Evolutionary conservation across 192 early-diverging fungal genomes (phyloP).

Genomic region (Coemansia sp.): DNA sequence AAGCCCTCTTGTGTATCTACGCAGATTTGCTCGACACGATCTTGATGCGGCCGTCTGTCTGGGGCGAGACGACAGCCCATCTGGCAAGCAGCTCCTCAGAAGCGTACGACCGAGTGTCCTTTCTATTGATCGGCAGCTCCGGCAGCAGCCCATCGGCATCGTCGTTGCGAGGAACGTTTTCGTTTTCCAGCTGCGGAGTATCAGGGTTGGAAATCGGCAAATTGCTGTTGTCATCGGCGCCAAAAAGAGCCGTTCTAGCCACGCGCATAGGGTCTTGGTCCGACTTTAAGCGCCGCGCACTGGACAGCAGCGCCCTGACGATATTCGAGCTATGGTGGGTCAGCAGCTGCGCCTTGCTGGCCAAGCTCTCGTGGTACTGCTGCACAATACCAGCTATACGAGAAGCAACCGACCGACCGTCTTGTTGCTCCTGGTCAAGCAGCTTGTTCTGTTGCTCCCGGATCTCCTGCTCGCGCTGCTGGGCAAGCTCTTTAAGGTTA

Average conservation of each 20-base stretch:
- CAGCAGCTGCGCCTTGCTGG: constrained; percentile 12
- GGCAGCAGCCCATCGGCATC: constrained; percentile 32
- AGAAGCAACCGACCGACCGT: constrained; percentile 10
- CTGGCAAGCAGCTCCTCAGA: constrained; percentile 49
- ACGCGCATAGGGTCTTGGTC: constrained; percentile 33
- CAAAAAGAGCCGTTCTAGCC: constrained; percentile 41
- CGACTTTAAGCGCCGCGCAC: constrained; percentile 22
- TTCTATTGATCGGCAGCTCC: constrained; percentile 42
- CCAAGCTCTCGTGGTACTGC: constrained; percentile 25
- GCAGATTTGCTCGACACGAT: constrained; percentile 6
- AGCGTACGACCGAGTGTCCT: constrained; percentile 19
- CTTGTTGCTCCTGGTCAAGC: background rate
- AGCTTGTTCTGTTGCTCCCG: background rate
- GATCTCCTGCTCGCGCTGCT: constrained; percentile 6
- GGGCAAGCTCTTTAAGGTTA: constrained; percentile 20
- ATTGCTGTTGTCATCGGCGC: constrained; percentile 30
- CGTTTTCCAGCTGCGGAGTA: constrained; percentile 6
- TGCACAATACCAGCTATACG: constrained; percentile 22
- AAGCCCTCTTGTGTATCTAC: no score
- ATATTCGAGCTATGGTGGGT: constrained; percentile 16
- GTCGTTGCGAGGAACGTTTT: constrained; percentile 29
- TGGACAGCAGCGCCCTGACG: constrained; percentile 23
- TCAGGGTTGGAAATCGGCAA: constrained; percentile 11
- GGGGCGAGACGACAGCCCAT: constrained; percentile 59
- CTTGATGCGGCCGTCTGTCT: constrained; percentile 56